Percentiles rank a stretch among this genome's conserved stretches.
These are phyloP conservation scores for Sphagnum magellanicum DNA, from an alignment of 228 moss, liverwort and hornwort species.

Conservation along the genomic window DNA sequence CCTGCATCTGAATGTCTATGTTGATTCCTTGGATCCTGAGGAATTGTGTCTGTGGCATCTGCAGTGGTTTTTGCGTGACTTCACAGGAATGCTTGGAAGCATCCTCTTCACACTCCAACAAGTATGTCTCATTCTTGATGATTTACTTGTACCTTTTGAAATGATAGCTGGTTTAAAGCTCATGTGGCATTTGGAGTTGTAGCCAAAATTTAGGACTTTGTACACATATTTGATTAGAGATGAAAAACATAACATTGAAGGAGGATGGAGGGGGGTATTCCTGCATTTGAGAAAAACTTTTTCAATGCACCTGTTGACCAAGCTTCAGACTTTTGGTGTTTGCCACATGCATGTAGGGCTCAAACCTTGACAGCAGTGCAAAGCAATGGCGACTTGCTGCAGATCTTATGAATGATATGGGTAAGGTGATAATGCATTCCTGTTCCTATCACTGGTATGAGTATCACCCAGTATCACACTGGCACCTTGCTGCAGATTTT, in stretches of 20 bases:
- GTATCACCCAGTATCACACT: too few species aligned
- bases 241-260: background rate
- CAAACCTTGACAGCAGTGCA: conserved; percentile 95
- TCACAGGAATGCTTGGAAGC: conserved; percentile 97
- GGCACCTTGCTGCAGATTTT: too few species aligned
- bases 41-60: conserved; percentile 4
- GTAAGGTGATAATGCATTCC: conserved; percentile 17
- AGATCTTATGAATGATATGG: conserved; percentile 90
- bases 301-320: too few species aligned
- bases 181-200: too few species aligned
- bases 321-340: background rate
- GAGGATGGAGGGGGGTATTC: too few species aligned
- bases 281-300: too few species aligned
- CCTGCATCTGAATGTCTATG: too few species aligned
- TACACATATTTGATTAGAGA: background rate
- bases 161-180: background rate
- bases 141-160: too few species aligned
- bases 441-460: too few species aligned
- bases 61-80: conserved; percentile 98
- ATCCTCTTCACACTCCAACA: conserved; percentile 92
- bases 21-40: background rate
- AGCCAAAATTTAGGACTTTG: background rate
- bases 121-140: conserved; percentile 23
- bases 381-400: conserved; percentile 99
- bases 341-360: conserved; percentile 47